phyloP scores from a whole-genome alignment of 2,329 filamentous ascomycete species.

The Biscogniauxia mediterranea region DNA sequence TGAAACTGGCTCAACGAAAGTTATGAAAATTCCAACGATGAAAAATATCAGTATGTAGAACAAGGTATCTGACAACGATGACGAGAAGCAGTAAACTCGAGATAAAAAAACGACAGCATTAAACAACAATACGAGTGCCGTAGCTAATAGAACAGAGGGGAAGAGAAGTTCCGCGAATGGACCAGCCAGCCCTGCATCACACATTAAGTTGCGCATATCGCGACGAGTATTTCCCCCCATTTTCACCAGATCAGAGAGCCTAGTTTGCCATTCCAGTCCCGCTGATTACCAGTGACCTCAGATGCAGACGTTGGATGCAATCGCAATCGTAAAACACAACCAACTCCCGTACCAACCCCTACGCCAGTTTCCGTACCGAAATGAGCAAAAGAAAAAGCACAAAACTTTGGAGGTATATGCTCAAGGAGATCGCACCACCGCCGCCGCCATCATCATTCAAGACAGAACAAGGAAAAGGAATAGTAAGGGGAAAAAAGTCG shows the following conservation, averaged over 20 bases:
- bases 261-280: conserved; percentile 31
- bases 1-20: conserved; percentile 14
- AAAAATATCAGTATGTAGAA: conserved; percentile 50
- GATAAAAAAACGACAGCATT: conserved; percentile 34
- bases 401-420: conserved; percentile 45
- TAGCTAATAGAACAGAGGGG: conserved; percentile 48
- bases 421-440: conserved; percentile 38
- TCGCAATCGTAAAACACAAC: conserved; percentile 29
- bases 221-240: conserved; percentile 25
- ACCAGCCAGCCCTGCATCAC: conserved; percentile 40
- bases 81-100: conserved; percentile 14
- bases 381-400: conserved; percentile 29
- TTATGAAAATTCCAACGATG: conserved; percentile 17
- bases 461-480: conserved; percentile 13
- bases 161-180: conserved; percentile 40
- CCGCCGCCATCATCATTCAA: conserved; percentile 6
- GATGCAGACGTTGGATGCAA: conserved; percentile 37
- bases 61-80: conserved; percentile 54
- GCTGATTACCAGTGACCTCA: conserved; percentile 33
- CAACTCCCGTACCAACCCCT: conserved; percentile 30
- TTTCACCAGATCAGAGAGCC: conserved; percentile 32
- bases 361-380: conserved; percentile 31
- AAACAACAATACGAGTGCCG: conserved; percentile 41
- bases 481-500: conserved; percentile 28
- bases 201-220: conserved; percentile 36